These are phyloP conservation scores for Trichophyton mentagrophytes DNA, from an alignment of 2,329 filamentous ascomycete genomes.

Conservation along the genomic window DNA sequence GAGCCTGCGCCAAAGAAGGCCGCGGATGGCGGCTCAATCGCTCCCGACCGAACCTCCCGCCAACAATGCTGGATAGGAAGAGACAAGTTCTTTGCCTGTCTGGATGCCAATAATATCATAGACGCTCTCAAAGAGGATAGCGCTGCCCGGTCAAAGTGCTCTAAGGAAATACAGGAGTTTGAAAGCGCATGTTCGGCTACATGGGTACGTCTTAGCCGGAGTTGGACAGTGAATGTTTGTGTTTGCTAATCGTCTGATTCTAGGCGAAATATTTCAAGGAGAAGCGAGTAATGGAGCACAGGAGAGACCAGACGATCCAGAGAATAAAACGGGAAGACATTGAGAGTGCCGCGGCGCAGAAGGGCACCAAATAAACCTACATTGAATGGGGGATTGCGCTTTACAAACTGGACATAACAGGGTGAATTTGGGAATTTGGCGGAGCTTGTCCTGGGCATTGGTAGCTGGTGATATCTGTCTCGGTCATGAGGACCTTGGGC, in stretches of 20 bases:
- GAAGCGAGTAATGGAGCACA: slow-evolving; percentile 79
- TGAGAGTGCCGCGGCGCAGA: neutral
- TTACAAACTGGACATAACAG: neutral
- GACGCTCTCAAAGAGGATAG: slow-evolving; percentile 54
- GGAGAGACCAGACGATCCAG: slow-evolving; percentile 67
- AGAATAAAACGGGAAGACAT: slow-evolving; percentile 57
- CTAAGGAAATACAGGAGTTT: slow-evolving; percentile 51
- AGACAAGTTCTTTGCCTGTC: slow-evolving; percentile 76
- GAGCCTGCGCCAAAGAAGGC: slow-evolving; percentile 32
- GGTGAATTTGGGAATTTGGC: neutral
- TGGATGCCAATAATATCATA: slow-evolving; percentile 69
- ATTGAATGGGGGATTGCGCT: neutral
- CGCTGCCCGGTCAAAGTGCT: slow-evolving; percentile 47
- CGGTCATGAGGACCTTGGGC: neutral
- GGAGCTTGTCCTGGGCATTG: neutral
- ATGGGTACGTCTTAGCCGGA: slow-evolving; percentile 54
- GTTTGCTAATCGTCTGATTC: slow-evolving; percentile 8
- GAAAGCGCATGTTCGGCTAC: slow-evolving; percentile 76
- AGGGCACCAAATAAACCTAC: neutral
- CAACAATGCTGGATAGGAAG: slow-evolving; percentile 78
- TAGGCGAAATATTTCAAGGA: slow-evolving; percentile 98
- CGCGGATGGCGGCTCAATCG: slow-evolving; percentile 52
- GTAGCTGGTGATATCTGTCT: neutral
- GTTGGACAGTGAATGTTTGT: neutral
- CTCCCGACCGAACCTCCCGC: slow-evolving; percentile 74